Percentiles rank a stretch among this genome's conserved stretches.
phyloP scores from a whole-genome alignment of 176 grass and related monocot genomes.

The Alloteropsis semialata region DNA sequence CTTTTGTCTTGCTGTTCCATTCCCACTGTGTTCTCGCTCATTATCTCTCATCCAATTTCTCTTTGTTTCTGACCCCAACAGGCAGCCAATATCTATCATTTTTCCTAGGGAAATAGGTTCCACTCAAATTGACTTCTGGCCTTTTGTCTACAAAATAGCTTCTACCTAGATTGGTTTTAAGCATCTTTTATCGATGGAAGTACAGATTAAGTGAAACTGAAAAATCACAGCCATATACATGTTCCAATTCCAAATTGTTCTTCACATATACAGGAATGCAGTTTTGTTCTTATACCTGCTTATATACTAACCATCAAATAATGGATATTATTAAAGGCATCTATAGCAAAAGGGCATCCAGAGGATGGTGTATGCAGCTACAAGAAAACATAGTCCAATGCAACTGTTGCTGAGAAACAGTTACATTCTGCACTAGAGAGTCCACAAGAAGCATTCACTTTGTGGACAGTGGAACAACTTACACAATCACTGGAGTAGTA shows the following conservation, averaged over 20 bases:
- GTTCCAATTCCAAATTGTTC: no score
- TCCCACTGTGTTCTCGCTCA: no score
- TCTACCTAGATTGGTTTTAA: no score
- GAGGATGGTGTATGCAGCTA: conserved; percentile 46
- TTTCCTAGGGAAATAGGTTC: no score
- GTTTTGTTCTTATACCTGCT: background rate
- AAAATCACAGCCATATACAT: no score
- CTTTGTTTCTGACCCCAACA: no score
- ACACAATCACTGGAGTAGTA: background rate
- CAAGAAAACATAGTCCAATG: conserved; percentile 25
- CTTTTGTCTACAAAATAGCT: no score
- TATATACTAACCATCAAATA: background rate
- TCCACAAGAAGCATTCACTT: conserved; percentile 45
- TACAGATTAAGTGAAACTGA: no score
- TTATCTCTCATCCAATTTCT: no score
- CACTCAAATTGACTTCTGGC: no score
- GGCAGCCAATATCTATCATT: no score
- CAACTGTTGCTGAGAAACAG: conserved; percentile 29
- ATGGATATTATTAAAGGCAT: conserved; percentile 55
- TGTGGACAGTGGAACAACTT: conserved; percentile 46
- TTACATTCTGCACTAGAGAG: conserved; percentile 10
- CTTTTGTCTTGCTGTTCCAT: no score
- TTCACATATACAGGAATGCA: background rate
- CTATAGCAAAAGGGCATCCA: conserved; percentile 58
- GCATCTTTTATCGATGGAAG: conserved; percentile 59